Evolutionary conservation across 352 stramenopile species (phyloP), one percentile per base, ranked within the genome.

Genomic region (Globisporangium perplexum): DNA sequence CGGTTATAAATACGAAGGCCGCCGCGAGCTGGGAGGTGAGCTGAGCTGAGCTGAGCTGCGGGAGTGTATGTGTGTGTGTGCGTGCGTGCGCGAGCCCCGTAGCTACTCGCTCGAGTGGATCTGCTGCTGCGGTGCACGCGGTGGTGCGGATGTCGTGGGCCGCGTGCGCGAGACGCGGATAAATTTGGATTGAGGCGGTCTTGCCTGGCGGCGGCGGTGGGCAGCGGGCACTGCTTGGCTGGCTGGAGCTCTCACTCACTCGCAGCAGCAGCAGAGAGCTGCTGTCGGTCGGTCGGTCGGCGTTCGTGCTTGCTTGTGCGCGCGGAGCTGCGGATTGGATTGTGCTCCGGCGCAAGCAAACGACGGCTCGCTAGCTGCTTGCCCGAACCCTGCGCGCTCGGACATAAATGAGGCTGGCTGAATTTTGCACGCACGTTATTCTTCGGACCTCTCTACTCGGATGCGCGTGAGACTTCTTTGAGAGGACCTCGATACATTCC

Each of bases 181-280:
- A 60, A 60, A 50, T 55, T 53, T 53, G 54, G 54, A 60, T 60
- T 60, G 47, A 41, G 20, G 31, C 22, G 24, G 36, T 5, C 4
- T 11, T 17, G 36, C 17, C 3, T 7, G n/a, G 23, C 7, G n/a
- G 18, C 28, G 41, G 8, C 10, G 20, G 20, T 14, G 18, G n/a
- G n/a, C n/a, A n/a, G n/a, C 7, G 7, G 39, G 4, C 8, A n/a
- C 20, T 48, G 35, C 15, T 20, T 51, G 12, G 43, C 15, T 46
- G 41, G 41, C 10, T 46, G n/a, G 41, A 17, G 33, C 31, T 15
- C 31, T 12, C 33, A 5, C 33, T 39, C 33, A 39, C 33, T 39
- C 33, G 12, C 33, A n/a, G n/a, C n/a, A n/a, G n/a, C n/a, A n/a
- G n/a, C n/a, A n/a, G n/a, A n/a, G n/a, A n/a, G n/a, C n/a, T n/a